Evolutionary conservation across 768 basidiomycete genomes (phyloP), one percentile per base, ranked within the genome.

Genomic region (Trametopsis cervina): DNA sequence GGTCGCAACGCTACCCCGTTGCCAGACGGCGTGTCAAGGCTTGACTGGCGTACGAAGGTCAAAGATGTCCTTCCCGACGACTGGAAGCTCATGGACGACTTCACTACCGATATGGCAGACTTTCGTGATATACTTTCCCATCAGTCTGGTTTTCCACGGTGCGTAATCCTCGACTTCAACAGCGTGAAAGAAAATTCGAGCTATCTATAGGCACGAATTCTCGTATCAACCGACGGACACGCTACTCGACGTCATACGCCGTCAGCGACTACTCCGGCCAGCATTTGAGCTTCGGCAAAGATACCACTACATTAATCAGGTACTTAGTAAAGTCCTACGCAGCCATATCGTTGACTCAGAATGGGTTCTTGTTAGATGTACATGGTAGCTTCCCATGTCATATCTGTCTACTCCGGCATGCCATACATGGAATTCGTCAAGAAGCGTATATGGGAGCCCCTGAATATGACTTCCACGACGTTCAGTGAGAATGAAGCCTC

Each of bases 71-170:
- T 76, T 1, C 71, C 71, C 0, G 63, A 51, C 13, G 63, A 69
- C 17, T 77, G 75, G 73, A 42, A 54, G 46, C 63, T 74, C 15
- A 60, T 61, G 54, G 71, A 76, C 51, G 53, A 63, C n/a, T 70
- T 66, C 64, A 69, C 72, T 0, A 66, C 57, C 13, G 52, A 62
- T 44, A 64, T 60, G 44, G 66, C 66, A 0, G 68, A 61, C 39
- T 9, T 74, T 10, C 56, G 60, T 4, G 73, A 75, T 49, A 59
- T 67, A 0, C 50, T 74, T 15, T 59, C 70, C 3, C 74, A 74
- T 22, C 60, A 67, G 9, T 65, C 70, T 24, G 75, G 74, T 4
- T 3, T 76, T 10, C 61, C 63, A 2, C 56, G 67, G 71, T 71
- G 20, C 20, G 41, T 20, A n/a, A 3, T 13, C 6, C 23, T 27